These are phyloP conservation scores for Colletotrichum sp. DNA, from an alignment of 2,329 filamentous ascomycete species.

Conservation along the genomic window DNA sequence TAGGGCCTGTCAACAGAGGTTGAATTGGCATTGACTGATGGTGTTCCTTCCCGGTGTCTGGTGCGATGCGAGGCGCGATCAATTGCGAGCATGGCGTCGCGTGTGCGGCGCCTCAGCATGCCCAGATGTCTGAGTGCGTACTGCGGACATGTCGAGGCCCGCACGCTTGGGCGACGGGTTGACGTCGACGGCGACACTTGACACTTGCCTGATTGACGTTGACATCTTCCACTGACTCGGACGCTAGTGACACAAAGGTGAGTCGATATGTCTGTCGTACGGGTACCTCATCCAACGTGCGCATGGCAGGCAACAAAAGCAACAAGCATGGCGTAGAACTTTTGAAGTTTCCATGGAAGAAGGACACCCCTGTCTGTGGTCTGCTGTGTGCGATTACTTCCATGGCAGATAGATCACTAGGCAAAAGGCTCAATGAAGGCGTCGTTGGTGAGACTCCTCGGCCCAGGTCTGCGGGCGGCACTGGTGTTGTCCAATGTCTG, in stretches of 20 bases:
- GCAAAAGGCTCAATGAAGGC: neutral
- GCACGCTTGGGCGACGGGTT: neutral
- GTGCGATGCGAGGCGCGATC: neutral
- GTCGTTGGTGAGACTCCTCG: neutral
- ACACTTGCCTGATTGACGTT: neutral
- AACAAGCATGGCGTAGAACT: conserved; percentile 6
- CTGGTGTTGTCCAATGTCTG: neutral
- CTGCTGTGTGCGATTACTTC: neutral
- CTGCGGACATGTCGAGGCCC: neutral
- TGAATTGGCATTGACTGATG: neutral
- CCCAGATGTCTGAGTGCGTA: neutral
- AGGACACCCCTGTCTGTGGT: neutral
- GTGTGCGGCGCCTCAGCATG: neutral
- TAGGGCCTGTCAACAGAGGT: neutral
- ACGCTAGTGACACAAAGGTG: neutral
- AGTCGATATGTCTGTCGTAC: conserved; percentile 5
- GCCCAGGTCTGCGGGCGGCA: neutral
- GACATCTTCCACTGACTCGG: neutral
- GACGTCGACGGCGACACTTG: neutral
- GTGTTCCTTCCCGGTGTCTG: neutral
- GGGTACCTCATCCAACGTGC: neutral
- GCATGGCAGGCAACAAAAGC: conserved; percentile 2
- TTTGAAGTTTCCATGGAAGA: neutral
- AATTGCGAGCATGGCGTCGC: neutral
- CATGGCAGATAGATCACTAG: neutral